phyloP scores from a whole-genome alignment of 1,284 basidiomycete genomes.

The Amylostereum areolatum region DNA sequence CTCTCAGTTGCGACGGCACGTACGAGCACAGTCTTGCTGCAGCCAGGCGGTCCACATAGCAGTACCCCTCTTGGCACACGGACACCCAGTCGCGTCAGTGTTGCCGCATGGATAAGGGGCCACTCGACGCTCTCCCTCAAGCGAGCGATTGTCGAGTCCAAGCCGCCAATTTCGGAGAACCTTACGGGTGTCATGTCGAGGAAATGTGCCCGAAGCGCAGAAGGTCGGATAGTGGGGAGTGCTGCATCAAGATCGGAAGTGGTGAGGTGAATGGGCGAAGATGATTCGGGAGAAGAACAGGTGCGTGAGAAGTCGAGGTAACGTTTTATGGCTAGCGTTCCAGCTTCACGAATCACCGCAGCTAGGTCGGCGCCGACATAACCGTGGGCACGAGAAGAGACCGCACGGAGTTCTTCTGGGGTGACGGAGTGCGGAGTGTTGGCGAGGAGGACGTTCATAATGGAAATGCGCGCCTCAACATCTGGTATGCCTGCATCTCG shows the following conservation, averaged over 20 bases:
- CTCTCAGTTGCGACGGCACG: slow-evolving; percentile 93
- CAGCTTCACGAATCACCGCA: slow-evolving; percentile 90
- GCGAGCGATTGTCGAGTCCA: slow-evolving; percentile 73
- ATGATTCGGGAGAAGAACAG: background rate
- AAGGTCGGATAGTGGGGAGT: slow-evolving; percentile 80
- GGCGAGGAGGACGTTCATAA: slow-evolving; percentile 76
- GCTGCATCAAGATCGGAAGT: slow-evolving; percentile 65
- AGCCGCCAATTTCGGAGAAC: slow-evolving; percentile 91
- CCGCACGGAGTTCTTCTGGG: slow-evolving; percentile 49
- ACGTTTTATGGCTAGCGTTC: slow-evolving; percentile 86
- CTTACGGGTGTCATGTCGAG: slow-evolving; percentile 80
- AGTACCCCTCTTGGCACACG: slow-evolving; percentile 87
- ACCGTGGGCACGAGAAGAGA: slow-evolving; percentile 86
- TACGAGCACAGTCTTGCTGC: slow-evolving; percentile 94
- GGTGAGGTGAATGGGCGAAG: slow-evolving; percentile 32
- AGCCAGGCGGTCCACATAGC: slow-evolving; percentile 95
- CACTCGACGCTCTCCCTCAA: slow-evolving; percentile 90
- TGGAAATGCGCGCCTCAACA: slow-evolving; percentile 73
- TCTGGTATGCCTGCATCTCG: slow-evolving; percentile 78
- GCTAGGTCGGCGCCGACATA: slow-evolving; percentile 97
- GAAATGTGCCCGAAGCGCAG: slow-evolving; percentile 91
- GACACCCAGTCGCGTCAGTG: slow-evolving; percentile 86
- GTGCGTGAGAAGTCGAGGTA: slow-evolving; percentile 43
- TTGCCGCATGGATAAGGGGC: slow-evolving; percentile 84
- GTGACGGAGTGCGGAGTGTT: slow-evolving; percentile 77